Base-by-base conservation (phyloP, 768 basidiomycete species). In the Xerocomus spinulosus region DNA sequence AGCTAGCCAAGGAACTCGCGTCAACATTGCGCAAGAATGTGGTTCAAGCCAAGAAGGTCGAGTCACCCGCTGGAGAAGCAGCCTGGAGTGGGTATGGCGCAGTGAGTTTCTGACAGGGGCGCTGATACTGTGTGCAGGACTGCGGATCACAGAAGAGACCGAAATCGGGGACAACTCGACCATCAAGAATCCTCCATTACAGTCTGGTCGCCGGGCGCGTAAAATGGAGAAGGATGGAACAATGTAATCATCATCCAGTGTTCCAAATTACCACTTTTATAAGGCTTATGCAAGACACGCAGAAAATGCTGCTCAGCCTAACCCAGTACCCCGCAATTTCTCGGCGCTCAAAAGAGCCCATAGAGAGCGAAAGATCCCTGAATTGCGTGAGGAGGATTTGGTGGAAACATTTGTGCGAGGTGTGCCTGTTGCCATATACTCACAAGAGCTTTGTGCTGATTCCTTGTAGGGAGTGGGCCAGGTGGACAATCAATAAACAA, bases 401-500 rank as follows among this genome's bases (percentile, higher is more conserved):
- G 86, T 87, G 51, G 93, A 95, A 69, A 71, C 75, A 18, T 95
- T 95, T 66, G 86, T 94, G 42, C 77, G 89, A 65, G 92, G 92
- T 87, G 44, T 60, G 64, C 70, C 55, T n/a, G 8, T 39, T 18
- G 10, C 39, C 24, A 40, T 10, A 20, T 18, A 30, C 29, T 39
- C 30, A 32, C 13, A n/a, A 25, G 26, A 44, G 36, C 42, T 18
- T 21, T 45, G 48, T 44, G 17, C n/a, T 55, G 24, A 62, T 48
- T 41, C 26, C 9, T 2, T 40, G 23, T 60, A 92, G 91, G 91
- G 37, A 84, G 88, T 61, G 93, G 92, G 15, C 92, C 92, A 52
- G 93, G 93, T 24, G 93, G 93, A n/a, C 93, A 97, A 74, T 92
- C 91, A 23, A 84, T 95, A 63, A 95, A 97, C 74, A 97, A 96